These are phyloP conservation scores for Babesia gibsoni DNA, from an alignment of 169 alveolate species.

Conservation along the genomic window DNA sequence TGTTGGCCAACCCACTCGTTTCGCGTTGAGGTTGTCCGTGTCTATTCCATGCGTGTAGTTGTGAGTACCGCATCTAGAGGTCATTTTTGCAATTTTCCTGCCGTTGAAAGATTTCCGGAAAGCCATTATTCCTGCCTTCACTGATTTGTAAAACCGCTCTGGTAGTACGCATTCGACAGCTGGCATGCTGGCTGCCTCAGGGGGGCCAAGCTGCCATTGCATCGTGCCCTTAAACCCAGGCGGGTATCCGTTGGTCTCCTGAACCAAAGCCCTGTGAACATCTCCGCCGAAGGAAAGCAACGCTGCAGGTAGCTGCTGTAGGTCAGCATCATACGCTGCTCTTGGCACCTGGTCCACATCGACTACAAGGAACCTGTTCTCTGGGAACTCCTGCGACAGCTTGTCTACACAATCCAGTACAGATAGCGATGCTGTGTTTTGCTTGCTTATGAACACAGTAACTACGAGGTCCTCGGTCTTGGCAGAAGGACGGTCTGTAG, in stretches of 20 bases:
- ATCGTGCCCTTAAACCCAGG: slow-evolving; percentile 11
- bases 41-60: slow-evolving; percentile 62
- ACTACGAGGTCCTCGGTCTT: slow-evolving; percentile 36
- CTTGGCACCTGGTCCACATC: slow-evolving; percentile 62
- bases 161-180: slow-evolving; percentile 34
- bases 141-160: slow-evolving; percentile 9
- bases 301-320: slow-evolving; percentile 62
- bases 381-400: slow-evolving; percentile 40
- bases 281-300: slow-evolving; percentile 59
- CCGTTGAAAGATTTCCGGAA: slow-evolving; percentile 19
- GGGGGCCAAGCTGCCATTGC: slow-evolving; percentile 22
- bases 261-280: slow-evolving; percentile 29
- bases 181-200: not conserved
- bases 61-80: slow-evolving; percentile 46
- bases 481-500: slow-evolving; percentile 28
- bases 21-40: slow-evolving; percentile 60
- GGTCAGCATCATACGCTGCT: slow-evolving; percentile 63
- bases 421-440: slow-evolving; percentile 49
- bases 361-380: slow-evolving; percentile 33
- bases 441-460: slow-evolving; percentile 43
- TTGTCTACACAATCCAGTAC: slow-evolving; percentile 36
- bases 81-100: slow-evolving; percentile 8
- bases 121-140: slow-evolving; percentile 10
- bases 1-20: slow-evolving; percentile 66
- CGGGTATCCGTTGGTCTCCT: slow-evolving; percentile 24